Base-by-base conservation (phyloP, 2,329 filamentous ascomycete species). In the Fusarium sp. region DNA sequence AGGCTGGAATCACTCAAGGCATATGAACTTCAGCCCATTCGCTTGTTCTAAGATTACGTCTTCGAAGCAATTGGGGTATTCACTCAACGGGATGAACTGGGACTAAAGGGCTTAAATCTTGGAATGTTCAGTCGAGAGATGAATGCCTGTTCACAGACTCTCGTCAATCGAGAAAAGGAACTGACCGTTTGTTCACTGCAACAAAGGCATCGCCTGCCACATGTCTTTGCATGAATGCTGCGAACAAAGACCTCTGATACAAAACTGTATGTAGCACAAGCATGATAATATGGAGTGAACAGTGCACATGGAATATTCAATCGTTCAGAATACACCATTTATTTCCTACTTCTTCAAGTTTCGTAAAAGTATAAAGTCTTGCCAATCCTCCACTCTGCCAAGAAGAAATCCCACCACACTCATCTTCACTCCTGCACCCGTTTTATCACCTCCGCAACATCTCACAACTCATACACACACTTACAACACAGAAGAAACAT, bases 101-200 rank as follows among this genome's bases (percentile, higher is more conserved):
- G 34, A n/a, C 6, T 11, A 4, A 11, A 11, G 16, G 9, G 3
- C 3, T n/a, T 6, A 4, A 37, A 11, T 7, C 2, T 2, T 37
- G 18, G 6, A 37, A 4, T 11, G 6, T 37, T 37, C 4, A 37
- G 4, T 11, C 16, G 9, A 37, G 5, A 11, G 18, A 2, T 6
- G 18, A n/a, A n/a, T 0, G 9, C 9, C 9, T n/a, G 34, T 37
- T n/a, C 34, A 37, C 1, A n/a, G 10, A 18, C 5, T 11, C 6
- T 37, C 0, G 3, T 11, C 9, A n/a, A n/a, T 37, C 10, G 0
- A 7, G 18, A 37, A n/a, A 10, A 11, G 9, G 3, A 6, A n/a
- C 3, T 37, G 34, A 1, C 6, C 34, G 6, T n/a, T 7, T 37
- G 6, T 37, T 37, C 34, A 37, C 34, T 37, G 10, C 6, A 7